Evolutionary conservation across 2,329 filamentous ascomycete genomes (phyloP), one percentile per base, ranked within the genome.

Genomic region (Pseudogymnoascus sp.): DNA sequence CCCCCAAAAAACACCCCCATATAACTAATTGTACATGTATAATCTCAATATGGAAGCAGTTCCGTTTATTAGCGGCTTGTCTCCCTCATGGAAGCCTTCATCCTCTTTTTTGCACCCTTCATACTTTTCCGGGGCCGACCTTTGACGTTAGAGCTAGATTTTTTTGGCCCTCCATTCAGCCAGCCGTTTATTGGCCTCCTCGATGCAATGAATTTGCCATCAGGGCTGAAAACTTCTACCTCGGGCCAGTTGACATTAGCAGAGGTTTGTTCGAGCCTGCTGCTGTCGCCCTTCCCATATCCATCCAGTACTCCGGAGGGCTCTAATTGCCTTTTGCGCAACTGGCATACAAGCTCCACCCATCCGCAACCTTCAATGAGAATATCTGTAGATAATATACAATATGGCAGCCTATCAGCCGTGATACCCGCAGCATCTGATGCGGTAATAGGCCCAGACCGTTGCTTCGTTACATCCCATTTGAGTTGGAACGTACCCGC

Each of bases 281-380:
- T 63, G 16, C 41, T 55, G 4, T 63, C 59, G 41, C 36, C 41
- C 11, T 64, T 62, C 38, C 42, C 45, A 33, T 55, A 12, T 28
- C 28, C 39, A 62, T 66, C 63, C 36, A 58, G 23, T 39, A 68
- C 3, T 66, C 68, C 8, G 75, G 71, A 60, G 73, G 65, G 61
- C 64, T 69, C 67, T 11, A 80, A 74, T 63, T 81, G 77, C 70
- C 75, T 82, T 14, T 80, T 83, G 60, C 93, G 84, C 8, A 95
- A 84, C 75, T 99, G 93, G 2, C 87, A 87, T 0, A 86, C 87
- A 41, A 99, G 75, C 75, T 99, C 94, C 2, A 99, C 82, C 90
- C 95, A 99, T 6, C 94, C 94, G 25, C 92, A 88, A 1, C 94
- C 92, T 73, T 97, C 93, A 59, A 99, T 86, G 12, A 99, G 78